phyloP scores from a whole-genome alignment of 352 stramenopile genomes.

The Phytophthora parvispora region DNA sequence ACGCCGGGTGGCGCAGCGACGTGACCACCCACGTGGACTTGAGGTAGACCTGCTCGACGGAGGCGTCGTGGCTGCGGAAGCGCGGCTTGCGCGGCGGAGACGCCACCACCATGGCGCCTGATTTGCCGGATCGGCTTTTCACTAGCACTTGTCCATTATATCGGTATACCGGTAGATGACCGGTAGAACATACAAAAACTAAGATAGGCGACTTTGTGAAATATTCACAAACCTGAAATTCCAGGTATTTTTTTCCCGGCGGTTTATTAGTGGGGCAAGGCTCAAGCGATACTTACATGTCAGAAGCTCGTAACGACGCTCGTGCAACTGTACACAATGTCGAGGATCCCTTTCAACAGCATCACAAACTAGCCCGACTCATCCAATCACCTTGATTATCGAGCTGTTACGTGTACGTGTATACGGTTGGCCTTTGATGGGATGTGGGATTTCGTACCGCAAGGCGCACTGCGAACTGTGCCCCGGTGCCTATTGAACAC shows the following conservation, averaged over 20 bases:
- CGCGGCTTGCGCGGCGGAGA: conserved; percentile 9
- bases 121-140: background rate
- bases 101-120: conserved; percentile 1
- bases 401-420: background rate
- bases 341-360: background rate
- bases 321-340: too few relatives aligned
- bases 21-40: conserved; percentile 47
- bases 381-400: background rate
- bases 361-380: background rate
- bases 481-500: too few relatives aligned
- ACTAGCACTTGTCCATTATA: too few relatives aligned
- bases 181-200: background rate
- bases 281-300: background rate
- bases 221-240: too few relatives aligned
- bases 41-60: conserved; percentile 33
- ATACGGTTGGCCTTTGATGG: background rate
- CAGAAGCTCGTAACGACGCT: background rate
- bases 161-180: too few relatives aligned
- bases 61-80: conserved; percentile 5
- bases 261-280: too few relatives aligned
- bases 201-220: too few relatives aligned
- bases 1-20: conserved; percentile 51
- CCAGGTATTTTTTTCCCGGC: too few relatives aligned
- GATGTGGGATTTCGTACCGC: background rate
- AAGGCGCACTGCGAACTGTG: background rate